Conservation (phyloP, 2,329 filamentous ascomycete species). For the Fusarium nodosum region DNA sequence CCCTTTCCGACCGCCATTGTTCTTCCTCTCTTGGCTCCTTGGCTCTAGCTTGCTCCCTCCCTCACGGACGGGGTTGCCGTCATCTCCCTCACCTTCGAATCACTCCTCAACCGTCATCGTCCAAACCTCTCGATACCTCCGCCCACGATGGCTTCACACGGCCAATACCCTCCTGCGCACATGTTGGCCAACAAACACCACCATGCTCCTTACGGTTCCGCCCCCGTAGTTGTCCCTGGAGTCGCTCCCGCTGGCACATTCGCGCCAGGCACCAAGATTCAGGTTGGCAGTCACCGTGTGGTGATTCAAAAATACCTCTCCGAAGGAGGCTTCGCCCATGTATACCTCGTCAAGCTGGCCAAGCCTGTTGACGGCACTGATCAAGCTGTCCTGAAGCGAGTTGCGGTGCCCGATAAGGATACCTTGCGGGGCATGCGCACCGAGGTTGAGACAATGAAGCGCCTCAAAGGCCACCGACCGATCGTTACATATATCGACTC, state of each 20-base stretch:
- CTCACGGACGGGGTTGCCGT: slow-evolving; percentile 37
- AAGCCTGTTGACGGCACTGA: slow-evolving; percentile 82
- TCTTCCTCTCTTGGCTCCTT: slow-evolving; percentile 27
- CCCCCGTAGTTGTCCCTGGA: slow-evolving; percentile 57
- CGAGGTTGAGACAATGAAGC: slow-evolving; percentile 99
- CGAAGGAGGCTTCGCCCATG: slow-evolving; percentile 97
- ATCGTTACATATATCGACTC: slow-evolving; percentile 99
- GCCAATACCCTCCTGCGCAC: slow-evolving; percentile 53
- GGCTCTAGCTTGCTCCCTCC: slow-evolving; percentile 28
- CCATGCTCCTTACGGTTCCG: slow-evolving; percentile 61
- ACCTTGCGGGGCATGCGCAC: slow-evolving; percentile 95
- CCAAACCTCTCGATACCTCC: slow-evolving; percentile 1
- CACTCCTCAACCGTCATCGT: slow-evolving; percentile 28
- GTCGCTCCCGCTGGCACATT: slow-evolving; percentile 85
- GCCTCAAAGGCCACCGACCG: slow-evolving; percentile 93
- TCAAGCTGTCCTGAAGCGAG: slow-evolving; percentile 89
- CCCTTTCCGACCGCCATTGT: slow-evolving; percentile 41
- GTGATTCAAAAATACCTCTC: slow-evolving; percentile 97
- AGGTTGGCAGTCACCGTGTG: slow-evolving; percentile 92
- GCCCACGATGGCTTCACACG: slow-evolving; percentile 55
- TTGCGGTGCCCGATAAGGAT: slow-evolving; percentile 96
- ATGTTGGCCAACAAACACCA: slow-evolving; percentile 54
- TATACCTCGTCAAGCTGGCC: slow-evolving; percentile 93
- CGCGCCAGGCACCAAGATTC: slow-evolving; percentile 93
- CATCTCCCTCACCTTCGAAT: slow-evolving; percentile 33